Evolutionary conservation across 768 basidiomycete genomes (phyloP).

Genomic region (Xerocomus brunneocitrinus): DNA sequence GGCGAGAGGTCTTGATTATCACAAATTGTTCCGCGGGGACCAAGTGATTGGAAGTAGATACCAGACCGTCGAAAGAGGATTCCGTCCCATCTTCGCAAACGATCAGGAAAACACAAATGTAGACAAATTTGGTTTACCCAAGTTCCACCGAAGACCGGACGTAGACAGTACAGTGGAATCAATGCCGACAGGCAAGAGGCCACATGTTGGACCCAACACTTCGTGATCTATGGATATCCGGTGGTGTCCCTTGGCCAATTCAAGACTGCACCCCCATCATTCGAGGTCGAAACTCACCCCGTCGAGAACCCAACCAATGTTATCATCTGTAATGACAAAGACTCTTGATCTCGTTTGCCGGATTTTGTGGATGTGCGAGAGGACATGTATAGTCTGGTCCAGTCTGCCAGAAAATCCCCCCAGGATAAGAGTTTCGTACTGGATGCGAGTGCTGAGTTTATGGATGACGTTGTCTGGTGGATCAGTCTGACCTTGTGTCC

Average conservation of each 20-base stretch:
- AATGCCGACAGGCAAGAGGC: constrained; percentile 88
- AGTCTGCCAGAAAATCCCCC: constrained; percentile 89
- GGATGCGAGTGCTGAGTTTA: constrained; percentile 12
- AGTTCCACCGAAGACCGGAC: constrained; percentile 83
- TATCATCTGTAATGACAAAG: constrained; percentile 86
- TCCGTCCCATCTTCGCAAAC: constrained; percentile 43
- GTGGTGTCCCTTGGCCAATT: constrained; percentile 68
- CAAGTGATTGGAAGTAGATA: constrained; percentile 95
- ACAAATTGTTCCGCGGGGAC: constrained; percentile 60
- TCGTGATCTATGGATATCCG: constrained; percentile 68
- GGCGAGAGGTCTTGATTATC: constrained; percentile 69
- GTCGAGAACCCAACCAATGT: constrained; percentile 85
- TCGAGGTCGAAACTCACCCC: constrained; percentile 41
- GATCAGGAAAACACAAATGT: constrained; percentile 3
- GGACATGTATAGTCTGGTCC: constrained; percentile 90
- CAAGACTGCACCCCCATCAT: not conserved
- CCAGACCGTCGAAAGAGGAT: constrained; percentile 78
- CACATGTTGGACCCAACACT: constrained; percentile 83
- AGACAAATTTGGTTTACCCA: constrained; percentile 47
- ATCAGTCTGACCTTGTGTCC: constrained; percentile 33
- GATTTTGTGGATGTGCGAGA: constrained; percentile 81
- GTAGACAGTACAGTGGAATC: constrained; percentile 76
- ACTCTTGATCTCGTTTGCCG: constrained; percentile 53
- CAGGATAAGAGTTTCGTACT: constrained; percentile 71
- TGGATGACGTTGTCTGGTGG: not conserved